A percentile compares a stretch with the other conserved stretches of the same genome.
phyloP scores from a whole-genome alignment of 495 filamentous ascomycete genomes.

The Penicillium odoratum region DNA sequence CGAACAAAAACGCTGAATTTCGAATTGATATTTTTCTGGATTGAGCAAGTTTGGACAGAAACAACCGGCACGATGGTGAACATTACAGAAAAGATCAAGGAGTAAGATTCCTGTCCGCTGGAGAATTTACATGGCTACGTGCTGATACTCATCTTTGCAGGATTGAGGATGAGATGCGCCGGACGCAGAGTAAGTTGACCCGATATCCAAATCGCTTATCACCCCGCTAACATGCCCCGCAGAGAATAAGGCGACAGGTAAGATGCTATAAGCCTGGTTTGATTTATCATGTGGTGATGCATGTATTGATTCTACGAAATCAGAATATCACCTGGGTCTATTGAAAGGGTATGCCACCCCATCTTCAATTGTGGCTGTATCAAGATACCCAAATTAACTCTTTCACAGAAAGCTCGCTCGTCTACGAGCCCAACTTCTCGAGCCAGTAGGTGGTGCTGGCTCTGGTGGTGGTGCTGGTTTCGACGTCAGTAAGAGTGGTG shows the following conservation, averaged over 20 bases:
- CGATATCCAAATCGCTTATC: constrained; percentile 18
- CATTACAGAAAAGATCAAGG: constrained; percentile 99
- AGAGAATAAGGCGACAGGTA: constrained; percentile 99
- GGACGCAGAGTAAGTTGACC: constrained; percentile 80
- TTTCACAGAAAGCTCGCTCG: constrained; percentile 84
- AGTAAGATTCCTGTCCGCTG: constrained; percentile 54
- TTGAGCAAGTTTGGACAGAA: constrained; percentile 30
- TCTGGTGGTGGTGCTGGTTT: constrained; percentile 76
- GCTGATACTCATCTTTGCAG: constrained; percentile 45
- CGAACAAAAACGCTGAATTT: constrained; percentile 4
- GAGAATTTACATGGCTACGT: constrained; percentile 2
- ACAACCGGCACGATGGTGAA: constrained; percentile 84
- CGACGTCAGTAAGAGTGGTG: constrained; percentile 95
- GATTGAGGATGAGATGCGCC: constrained; percentile 99
- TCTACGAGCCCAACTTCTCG: constrained; percentile 90
- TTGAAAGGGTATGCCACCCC: constrained; percentile 78
- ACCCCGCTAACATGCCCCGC: constrained; percentile 42
- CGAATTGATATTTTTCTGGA: not conserved
- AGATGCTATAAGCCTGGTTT: constrained; percentile 14
- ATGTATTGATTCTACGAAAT: constrained; percentile 20
- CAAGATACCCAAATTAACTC: not conserved
- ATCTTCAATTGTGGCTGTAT: not conserved
- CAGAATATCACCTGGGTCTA: constrained; percentile 97
- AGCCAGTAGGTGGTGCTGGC: constrained; percentile 80
- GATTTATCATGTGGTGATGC: not conserved